phyloP scores from a whole-genome alignment of 2,329 filamentous ascomycete species.

The Colletotrichum tropicale region DNA sequence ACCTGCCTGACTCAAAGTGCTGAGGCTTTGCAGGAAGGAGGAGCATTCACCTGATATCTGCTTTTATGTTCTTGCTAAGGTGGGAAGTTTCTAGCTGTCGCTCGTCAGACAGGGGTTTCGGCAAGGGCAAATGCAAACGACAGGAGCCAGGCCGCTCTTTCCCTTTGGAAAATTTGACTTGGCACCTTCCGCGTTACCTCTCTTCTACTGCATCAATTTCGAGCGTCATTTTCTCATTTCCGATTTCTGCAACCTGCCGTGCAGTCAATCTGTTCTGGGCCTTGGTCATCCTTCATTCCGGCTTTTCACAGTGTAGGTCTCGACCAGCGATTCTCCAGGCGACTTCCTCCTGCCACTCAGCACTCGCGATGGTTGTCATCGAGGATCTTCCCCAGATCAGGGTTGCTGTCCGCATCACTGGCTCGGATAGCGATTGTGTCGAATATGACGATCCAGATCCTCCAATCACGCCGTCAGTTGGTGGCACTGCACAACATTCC shows the following conservation, averaged over 20 bases:
- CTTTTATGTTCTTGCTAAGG: not conserved
- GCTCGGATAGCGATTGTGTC: not conserved
- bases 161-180: not conserved
- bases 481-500: not conserved
- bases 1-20: not conserved
- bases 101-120: not conserved
- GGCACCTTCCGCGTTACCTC: not conserved
- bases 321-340: not conserved
- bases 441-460: not conserved
- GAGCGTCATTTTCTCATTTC: not conserved
- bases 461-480: fast-evolving
- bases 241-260: not conserved
- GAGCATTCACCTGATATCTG: not conserved
- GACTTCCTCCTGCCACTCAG: not conserved
- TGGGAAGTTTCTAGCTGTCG: not conserved
- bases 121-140: not conserved
- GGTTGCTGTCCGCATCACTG: not conserved
- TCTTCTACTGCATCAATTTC: not conserved
- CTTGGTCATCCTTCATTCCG: not conserved
- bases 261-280: not conserved
- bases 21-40: not conserved
- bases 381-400: not conserved
- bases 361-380: slow-evolving; percentile 1
- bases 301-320: not conserved
- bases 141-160: not conserved